Evolutionary conservation across 768 basidiomycete species (phyloP).

Genomic region (Hygrocybe coccinea): DNA sequence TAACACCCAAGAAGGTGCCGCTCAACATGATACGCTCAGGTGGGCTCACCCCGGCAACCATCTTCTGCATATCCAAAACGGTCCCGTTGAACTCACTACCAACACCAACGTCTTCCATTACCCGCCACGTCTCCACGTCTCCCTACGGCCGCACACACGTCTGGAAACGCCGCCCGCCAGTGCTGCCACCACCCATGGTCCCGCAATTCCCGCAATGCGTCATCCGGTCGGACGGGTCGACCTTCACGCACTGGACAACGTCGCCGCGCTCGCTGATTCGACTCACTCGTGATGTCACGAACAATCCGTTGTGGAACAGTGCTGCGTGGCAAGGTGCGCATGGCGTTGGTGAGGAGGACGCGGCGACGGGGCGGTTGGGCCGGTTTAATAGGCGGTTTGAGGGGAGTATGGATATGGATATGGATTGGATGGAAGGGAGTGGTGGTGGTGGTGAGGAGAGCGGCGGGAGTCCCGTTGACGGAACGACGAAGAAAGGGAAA

Average conservation of each 20-base stretch:
- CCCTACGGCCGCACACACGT: constrained; percentile 84
- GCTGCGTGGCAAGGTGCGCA: constrained; percentile 48
- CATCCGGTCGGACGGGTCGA: constrained; percentile 82
- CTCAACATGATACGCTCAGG: background rate
- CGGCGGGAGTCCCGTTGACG: too few species aligned
- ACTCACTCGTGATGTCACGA: constrained; percentile 83
- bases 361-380: constrained; percentile 70
- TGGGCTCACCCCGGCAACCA: too few species aligned
- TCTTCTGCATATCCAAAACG: background rate
- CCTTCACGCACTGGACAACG: constrained; percentile 83
- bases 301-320: constrained; percentile 83
- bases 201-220: constrained; percentile 85
- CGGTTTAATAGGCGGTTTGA: constrained; percentile 75
- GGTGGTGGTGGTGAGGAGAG: background rate
- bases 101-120: background rate
- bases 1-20: too few species aligned
- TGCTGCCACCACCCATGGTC: constrained; percentile 77
- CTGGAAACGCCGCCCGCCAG: constrained; percentile 61
- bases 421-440: constrained; percentile 34
- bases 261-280: constrained; percentile 74
- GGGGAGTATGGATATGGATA: constrained; percentile 26
- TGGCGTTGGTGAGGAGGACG: constrained; percentile 73
- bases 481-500: too few species aligned
- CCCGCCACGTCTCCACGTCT: constrained; percentile 47
- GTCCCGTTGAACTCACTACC: background rate